Evolutionary conservation across 331 rosid genomes (phyloP).

Genomic region (Rosa hybrid): DNA sequence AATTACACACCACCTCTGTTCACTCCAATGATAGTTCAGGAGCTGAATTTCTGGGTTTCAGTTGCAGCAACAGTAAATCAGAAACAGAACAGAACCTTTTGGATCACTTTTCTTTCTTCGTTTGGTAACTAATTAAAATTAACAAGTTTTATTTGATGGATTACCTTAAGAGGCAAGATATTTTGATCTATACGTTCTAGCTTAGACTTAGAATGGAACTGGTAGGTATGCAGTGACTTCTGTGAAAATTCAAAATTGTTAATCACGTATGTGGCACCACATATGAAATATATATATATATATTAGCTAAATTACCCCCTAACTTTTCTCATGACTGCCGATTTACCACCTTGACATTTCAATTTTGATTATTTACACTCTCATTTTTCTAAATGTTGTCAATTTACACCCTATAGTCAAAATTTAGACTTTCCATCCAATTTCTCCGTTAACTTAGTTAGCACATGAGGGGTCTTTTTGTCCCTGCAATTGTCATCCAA

Average conservation of each 20-base stretch:
- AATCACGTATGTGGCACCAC: neutral
- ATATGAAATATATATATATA: neutral
- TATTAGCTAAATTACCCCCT: no score
- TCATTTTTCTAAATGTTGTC: no score
- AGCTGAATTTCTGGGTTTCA: neutral
- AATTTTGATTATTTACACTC: no score
- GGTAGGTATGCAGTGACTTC: neutral
- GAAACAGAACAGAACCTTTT: neutral
- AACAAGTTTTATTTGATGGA: neutral
- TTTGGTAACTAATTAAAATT: neutral
- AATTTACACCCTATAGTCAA: no score
- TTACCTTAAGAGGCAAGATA: neutral
- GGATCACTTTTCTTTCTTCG: neutral
- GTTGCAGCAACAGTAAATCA: neutral
- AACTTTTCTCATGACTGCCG: no score
- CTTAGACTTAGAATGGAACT: neutral
- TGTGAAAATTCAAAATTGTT: neutral
- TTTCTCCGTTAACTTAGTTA: no score
- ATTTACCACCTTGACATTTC: no score
- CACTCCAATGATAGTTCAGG: neutral
- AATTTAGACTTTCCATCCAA: no score
- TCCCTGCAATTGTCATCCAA: no score
- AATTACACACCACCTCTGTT: neutral
- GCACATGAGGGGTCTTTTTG: no score
- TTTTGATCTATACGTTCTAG: neutral